Evolutionary conservation across 2,329 filamentous ascomycete species (phyloP).

Genomic region (Didymellaceae sp.): DNA sequence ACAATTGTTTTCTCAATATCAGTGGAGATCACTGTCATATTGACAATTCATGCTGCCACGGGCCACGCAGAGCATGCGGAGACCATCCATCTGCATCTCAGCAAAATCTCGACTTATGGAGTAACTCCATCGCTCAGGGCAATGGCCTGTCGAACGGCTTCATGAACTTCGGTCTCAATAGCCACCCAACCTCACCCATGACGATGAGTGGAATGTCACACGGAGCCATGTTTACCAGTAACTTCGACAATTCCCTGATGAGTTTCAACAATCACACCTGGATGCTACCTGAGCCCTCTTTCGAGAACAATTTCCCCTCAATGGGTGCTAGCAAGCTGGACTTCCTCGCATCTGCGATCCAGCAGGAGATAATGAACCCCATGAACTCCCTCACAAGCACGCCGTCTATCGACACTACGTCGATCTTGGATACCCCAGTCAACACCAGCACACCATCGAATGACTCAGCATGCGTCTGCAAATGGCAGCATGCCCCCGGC

Average conservation of each 20-base stretch:
- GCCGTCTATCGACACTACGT: constrained; percentile 12
- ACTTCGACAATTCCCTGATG: constrained; percentile 25
- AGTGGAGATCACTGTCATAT: constrained; percentile 45
- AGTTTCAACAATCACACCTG: constrained; percentile 34
- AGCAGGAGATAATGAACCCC: constrained; percentile 34
- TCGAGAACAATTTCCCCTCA: constrained; percentile 22
- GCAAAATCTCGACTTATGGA: constrained; percentile 36
- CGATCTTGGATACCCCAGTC: constrained; percentile 4
- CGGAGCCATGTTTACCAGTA: constrained; percentile 22
- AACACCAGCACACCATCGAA: constrained; percentile 16
- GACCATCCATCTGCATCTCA: constrained; percentile 36
- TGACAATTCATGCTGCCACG: constrained; percentile 47
- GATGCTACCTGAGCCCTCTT: constrained; percentile 38
- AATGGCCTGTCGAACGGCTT: constrained; percentile 37
- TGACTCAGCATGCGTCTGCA: constrained; percentile 33
- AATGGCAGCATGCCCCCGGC: constrained; percentile 40
- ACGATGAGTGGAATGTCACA: constrained; percentile 24
- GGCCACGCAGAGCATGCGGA: constrained; percentile 34
- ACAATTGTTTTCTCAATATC: constrained; percentile 40
- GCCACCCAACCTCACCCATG: constrained; percentile 28
- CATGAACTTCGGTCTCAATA: constrained; percentile 36
- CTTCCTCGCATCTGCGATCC: constrained; percentile 38
- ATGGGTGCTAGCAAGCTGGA: constrained; percentile 33
- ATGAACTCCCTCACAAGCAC: constrained; percentile 17
- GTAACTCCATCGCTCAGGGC: constrained; percentile 32